These are phyloP conservation scores for Crithidia bombi DNA, from an alignment of 208 protist species.

Conservation along the genomic window DNA sequence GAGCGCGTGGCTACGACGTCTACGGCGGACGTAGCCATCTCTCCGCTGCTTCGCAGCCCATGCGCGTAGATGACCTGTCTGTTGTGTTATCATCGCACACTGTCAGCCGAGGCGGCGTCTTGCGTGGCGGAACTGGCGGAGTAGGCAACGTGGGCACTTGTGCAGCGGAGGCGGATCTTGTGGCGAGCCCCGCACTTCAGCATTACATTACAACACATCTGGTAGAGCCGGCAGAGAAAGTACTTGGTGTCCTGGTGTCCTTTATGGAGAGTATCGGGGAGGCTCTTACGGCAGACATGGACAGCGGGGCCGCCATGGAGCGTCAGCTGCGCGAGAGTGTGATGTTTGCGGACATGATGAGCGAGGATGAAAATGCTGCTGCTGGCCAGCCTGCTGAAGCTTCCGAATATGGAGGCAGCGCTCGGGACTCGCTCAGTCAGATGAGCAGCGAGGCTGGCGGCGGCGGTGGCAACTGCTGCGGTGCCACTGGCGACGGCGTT, in stretches of 20 bases:
- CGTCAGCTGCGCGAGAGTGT: constrained; percentile 31
- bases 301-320: constrained; percentile 25
- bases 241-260: constrained; percentile 29
- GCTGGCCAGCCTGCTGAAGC: constrained; percentile 6
- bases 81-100: not conserved
- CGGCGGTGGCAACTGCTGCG: too few relatives aligned
- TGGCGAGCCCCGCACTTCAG: constrained; percentile 21
- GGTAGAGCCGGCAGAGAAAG: constrained; percentile 26
- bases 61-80: constrained; percentile 10
- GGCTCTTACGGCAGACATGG: constrained; percentile 29
- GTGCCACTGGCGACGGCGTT: too few relatives aligned
- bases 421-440: constrained; percentile 7
- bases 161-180: not conserved
- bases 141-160: not conserved
- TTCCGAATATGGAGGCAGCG: constrained; percentile 21
- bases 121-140: constrained; percentile 1
- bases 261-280: constrained; percentile 38
- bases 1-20: constrained; percentile 31
- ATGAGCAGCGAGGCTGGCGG: constrained; percentile 17
- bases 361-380: constrained; percentile 23
- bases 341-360: constrained; percentile 23
- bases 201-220: constrained; percentile 30
- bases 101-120: not conserved
- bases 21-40: constrained; percentile 29
- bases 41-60: constrained; percentile 9